Base-by-base conservation (phyloP, 2,329 filamentous ascomycete species). In the Colletotrichum horii region DNA sequence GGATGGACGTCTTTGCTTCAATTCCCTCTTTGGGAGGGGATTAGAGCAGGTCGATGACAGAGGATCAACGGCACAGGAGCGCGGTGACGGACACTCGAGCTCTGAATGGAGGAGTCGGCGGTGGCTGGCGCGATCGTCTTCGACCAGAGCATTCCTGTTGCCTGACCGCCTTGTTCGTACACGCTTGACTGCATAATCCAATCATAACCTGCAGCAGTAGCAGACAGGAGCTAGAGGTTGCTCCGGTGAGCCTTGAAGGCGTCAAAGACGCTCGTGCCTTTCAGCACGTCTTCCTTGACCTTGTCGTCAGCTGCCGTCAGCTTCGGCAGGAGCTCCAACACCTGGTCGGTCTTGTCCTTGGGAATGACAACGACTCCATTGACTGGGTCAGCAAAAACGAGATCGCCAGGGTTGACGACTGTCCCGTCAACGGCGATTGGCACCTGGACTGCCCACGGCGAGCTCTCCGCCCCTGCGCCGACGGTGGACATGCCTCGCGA, bases 331-430 rank as follows among this genome's bases (percentile, higher is more conserved):
- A 95, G 80, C 65, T 90, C 89, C 15, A 94, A 80, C 24, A 95
- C 90, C 64, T 89, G 88, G 14, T 88, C 86, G 12, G 95, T 81
- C 79, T 91, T 90, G 38, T 88, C 88, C 64, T 86, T 84, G 2
- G 94, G 94, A 73, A 96, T 93, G 32, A 91, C 88, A 15, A 94
- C 93, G 2, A 94, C 90, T 1, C 93, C 94, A 77, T 95, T 94
- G n/a, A 86, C 84, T 6, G 91, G 89, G 81, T 96, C 94, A 71
- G 91, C 90, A 83, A 95, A 92, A 61, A 94, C 87, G 48, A 95
- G 88, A 82, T 96, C 94, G 9, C 93, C 93, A 82, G 85, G 87
- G 22, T 78, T 81, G 65, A 89, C 82, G 43, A 83, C 75, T 56
- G 86, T 85, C 55, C 86, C 87, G 60, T 87, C 83, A 61, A 89